These are phyloP conservation scores for Silene conica DNA, from an alignment of 148 eudicot species.

Conservation along the genomic window DNA sequence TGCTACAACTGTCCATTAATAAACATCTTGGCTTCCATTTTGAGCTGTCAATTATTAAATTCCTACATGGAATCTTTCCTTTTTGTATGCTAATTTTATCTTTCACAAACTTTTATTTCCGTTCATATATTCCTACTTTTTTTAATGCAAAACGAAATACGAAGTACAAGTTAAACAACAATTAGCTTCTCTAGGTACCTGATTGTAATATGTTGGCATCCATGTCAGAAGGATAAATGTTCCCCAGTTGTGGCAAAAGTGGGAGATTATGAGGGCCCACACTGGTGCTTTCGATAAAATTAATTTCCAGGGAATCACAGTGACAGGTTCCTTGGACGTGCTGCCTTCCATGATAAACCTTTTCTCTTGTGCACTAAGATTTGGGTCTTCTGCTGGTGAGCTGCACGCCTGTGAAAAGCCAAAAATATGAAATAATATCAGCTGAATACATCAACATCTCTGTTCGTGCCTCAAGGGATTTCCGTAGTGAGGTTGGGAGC, in stretches of 20 bases:
- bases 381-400: conserved; percentile 82
- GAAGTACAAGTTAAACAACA: neutral
- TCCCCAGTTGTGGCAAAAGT: conserved; percentile 99
- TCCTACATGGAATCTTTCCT: neutral
- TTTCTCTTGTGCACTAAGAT: conserved; percentile 63
- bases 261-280: conserved; percentile 98
- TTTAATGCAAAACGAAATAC: neutral
- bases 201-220: conserved; percentile 99
- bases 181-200: conserved; percentile 38
- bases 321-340: conserved; percentile 65
- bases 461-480: neutral
- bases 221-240: conserved; percentile 95
- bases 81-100: neutral
- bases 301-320: conserved; percentile 85
- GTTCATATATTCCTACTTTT: neutral
- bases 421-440: neutral
- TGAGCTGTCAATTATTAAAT: no score
- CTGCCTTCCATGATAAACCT: conserved; percentile 59
- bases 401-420: conserved; percentile 61
- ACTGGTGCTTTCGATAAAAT: conserved; percentile 90
- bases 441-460: neutral
- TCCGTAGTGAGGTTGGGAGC: neutral
- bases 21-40: neutral
- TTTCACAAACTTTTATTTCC: no score
- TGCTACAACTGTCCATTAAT: neutral